Percentiles rank a stretch among this genome's conserved stretches.
Evolutionary conservation across 345 rosid species (phyloP).

Genomic region (Arabidopsis suecica): DNA sequence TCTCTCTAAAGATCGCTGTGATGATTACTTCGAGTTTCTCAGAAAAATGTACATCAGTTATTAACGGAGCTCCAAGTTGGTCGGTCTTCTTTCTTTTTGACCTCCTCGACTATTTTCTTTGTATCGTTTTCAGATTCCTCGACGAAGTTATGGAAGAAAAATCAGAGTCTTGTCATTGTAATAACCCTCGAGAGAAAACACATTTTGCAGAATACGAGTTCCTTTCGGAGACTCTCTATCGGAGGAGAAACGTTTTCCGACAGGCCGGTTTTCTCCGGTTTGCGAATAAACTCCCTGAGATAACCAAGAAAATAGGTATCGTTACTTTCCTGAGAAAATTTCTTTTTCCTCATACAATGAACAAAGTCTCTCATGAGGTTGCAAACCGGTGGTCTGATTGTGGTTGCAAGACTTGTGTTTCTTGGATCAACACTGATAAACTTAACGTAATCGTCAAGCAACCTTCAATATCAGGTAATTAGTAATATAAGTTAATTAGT

Average conservation of each 20-base stretch:
- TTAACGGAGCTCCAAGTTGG: constrained; percentile 45
- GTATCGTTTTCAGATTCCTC: constrained; percentile 53
- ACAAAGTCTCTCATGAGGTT: constrained; percentile 4
- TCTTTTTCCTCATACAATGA: constrained; percentile 19
- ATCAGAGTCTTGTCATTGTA: constrained; percentile 55
- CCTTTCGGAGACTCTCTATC: constrained; percentile 58
- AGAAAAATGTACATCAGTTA: constrained; percentile 41
- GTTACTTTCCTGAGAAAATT: constrained; percentile 32
- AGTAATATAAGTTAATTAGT: neutral
- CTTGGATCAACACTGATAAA: constrained; percentile 56
- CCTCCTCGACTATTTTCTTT: constrained; percentile 57
- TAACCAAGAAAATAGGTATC: constrained; percentile 35
- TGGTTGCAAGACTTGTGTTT: constrained; percentile 69
- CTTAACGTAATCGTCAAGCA: constrained; percentile 60
- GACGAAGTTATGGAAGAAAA: constrained; percentile 63
- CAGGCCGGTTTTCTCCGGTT: constrained; percentile 50
- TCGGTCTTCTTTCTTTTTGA: constrained; percentile 62
- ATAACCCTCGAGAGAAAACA: constrained; percentile 15
- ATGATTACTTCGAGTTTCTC: constrained; percentile 40
- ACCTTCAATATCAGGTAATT: constrained; percentile 55
- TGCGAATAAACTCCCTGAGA: constrained; percentile 43
- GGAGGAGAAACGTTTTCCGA: constrained; percentile 61
- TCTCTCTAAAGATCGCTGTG: constrained; percentile 15
- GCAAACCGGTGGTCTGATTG: constrained; percentile 77
- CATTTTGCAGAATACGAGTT: constrained; percentile 26